A percentile compares a stretch with the other conserved stretches of the same genome.
These are phyloP conservation scores for Ganoderma sinense DNA, from an alignment of 1,284 basidiomycete species.

Conservation along the genomic window DNA sequence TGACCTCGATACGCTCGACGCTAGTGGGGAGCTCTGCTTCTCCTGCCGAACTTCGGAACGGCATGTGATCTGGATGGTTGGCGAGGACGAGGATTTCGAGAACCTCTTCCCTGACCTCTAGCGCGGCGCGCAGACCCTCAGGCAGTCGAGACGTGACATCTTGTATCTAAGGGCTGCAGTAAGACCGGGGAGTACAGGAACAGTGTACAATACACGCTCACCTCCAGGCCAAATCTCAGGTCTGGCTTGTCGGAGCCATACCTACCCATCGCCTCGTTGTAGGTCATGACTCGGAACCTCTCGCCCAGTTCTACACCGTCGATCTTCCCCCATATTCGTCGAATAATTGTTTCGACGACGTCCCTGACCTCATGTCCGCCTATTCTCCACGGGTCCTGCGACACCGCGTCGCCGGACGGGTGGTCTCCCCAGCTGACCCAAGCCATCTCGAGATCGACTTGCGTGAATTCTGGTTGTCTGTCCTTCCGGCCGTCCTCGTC, in stretches of 20 bases:
- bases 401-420: constrained; percentile 23
- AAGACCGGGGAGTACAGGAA: constrained; percentile 20
- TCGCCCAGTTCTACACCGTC: constrained; percentile 66
- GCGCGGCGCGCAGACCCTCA: constrained; percentile 41
- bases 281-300: constrained; percentile 83
- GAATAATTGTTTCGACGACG: constrained; percentile 77
- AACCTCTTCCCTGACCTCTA: constrained; percentile 50
- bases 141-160: constrained; percentile 59
- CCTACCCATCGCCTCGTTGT: constrained; percentile 87
- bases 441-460: constrained; percentile 96
- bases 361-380: constrained; percentile 83
- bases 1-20: constrained; percentile 53
- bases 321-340: constrained; percentile 75
- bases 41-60: constrained; percentile 16
- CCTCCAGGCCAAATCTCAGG: constrained; percentile 86
- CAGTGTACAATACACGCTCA: constrained; percentile 41
- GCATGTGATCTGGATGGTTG: background rate
- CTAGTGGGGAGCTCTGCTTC: constrained; percentile 7
- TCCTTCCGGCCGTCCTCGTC: constrained; percentile 96
- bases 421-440: constrained; percentile 82
- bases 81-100: constrained; percentile 60
- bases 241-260: constrained; percentile 98
- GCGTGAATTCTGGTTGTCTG: constrained; percentile 96
- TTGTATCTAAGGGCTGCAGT: constrained; percentile 49
- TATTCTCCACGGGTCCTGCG: constrained; percentile 73